phyloP scores from a whole-genome alignment of 768 basidiomycete species.

The Pleurotus ostreatus region DNA sequence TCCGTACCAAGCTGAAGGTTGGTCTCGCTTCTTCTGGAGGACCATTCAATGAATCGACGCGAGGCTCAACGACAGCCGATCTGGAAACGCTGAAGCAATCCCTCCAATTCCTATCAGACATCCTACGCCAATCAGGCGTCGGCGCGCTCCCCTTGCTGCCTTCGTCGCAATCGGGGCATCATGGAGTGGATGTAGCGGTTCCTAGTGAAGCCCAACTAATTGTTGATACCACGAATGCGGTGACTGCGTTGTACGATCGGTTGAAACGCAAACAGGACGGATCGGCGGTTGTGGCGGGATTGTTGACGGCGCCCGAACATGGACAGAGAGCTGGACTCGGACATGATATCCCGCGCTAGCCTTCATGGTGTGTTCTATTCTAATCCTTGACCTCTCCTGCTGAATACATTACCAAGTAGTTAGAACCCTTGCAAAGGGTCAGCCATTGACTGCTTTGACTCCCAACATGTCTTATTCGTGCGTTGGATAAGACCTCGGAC shows the following conservation, averaged over 20 bases:
- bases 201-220: constrained; percentile 38
- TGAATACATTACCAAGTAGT: too few relatives aligned
- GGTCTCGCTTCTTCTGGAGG: constrained; percentile 4
- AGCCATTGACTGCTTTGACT: too few relatives aligned
- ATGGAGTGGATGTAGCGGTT: constrained; percentile 8
- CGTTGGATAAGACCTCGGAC: too few relatives aligned
- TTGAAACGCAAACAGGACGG: constrained; percentile 41
- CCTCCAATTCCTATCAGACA: constrained; percentile 39
- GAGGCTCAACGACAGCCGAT: constrained; percentile 27
- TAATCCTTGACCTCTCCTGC: too few relatives aligned
- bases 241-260: constrained; percentile 37
- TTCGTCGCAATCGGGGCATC: background rate
- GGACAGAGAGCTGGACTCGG: background rate
- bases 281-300: constrained; percentile 36
- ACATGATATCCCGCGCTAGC: too few relatives aligned
- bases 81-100: constrained; percentile 48
- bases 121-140: constrained; percentile 56
- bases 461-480: too few relatives aligned
- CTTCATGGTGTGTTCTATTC: too few relatives aligned
- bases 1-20: constrained; percentile 55
- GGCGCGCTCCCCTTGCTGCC: constrained; percentile 57
- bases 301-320: constrained; percentile 19
- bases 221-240: constrained; percentile 28
- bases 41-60: background rate
- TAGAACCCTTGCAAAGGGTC: too few relatives aligned